These are phyloP conservation scores for Bidens hawaiensis DNA, from an alignment of 140 eudicot genomes.

Conservation along the genomic window DNA sequence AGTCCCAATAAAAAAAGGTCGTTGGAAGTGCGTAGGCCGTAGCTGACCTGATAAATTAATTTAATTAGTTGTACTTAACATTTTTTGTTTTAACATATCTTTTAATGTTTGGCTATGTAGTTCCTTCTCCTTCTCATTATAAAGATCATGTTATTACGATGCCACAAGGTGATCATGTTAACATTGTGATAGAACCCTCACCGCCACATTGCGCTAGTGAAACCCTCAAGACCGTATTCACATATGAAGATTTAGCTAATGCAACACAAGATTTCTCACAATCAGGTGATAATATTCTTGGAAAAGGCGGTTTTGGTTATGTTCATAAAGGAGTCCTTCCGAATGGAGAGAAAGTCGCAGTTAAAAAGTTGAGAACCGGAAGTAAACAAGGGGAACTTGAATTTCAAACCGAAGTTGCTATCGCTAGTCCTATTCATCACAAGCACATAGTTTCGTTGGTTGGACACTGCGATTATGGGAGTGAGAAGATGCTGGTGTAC, in stretches of 20 bases:
- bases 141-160: too few relatives aligned
- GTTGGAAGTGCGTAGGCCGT: too few relatives aligned
- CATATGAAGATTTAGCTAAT: conserved; percentile 56
- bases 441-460: conserved; percentile 70
- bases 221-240: conserved; percentile 44
- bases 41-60: too few relatives aligned
- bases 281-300: conserved; percentile 63
- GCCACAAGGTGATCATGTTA: too few relatives aligned
- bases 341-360: conserved; percentile 62
- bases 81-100: too few relatives aligned
- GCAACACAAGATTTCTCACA: conserved; percentile 69
- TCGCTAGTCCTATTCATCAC: conserved; percentile 64
- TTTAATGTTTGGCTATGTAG: too few relatives aligned
- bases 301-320: conserved; percentile 94
- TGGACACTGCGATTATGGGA: conserved; percentile 68
- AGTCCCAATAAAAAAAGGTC: too few relatives aligned
- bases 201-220: too few relatives aligned
- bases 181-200: too few relatives aligned
- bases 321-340: conserved; percentile 80
- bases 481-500: conserved; percentile 60
- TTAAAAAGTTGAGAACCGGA: conserved; percentile 70
- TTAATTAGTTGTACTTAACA: too few relatives aligned
- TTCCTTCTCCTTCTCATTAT: too few relatives aligned
- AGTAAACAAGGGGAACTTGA: conserved; percentile 95
- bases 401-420: conserved; percentile 90